A percentile compares a stretch with the other conserved stretches of the same genome.
These are phyloP conservation scores for Ceriops zippeliana DNA, from an alignment of 345 rosid genomes.

Conservation along the genomic window DNA sequence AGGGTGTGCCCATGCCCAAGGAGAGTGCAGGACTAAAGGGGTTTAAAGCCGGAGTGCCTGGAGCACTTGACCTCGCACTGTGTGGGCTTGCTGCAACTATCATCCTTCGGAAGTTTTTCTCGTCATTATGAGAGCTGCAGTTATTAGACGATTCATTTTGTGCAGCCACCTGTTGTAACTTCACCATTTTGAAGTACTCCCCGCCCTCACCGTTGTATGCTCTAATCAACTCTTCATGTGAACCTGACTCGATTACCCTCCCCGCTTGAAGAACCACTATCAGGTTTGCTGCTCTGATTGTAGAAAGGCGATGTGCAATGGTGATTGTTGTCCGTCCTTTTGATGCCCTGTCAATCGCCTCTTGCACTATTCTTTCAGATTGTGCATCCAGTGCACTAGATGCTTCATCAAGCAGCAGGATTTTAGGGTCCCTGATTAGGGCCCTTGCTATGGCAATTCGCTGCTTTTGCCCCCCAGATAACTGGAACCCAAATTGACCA, in stretches of 20 bases:
- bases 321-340: slow-evolving; percentile 57
- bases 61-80: slow-evolving; percentile 41
- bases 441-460: slow-evolving; percentile 71
- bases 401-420: slow-evolving; percentile 65
- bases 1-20: slow-evolving; percentile 55
- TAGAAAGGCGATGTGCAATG: slow-evolving; percentile 63
- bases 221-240: slow-evolving; percentile 48
- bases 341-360: slow-evolving; percentile 57
- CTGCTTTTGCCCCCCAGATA: slow-evolving; percentile 80
- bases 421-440: slow-evolving; percentile 56
- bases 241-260: slow-evolving; percentile 56
- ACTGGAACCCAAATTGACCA: slow-evolving; percentile 62
- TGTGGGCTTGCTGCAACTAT: slow-evolving; percentile 39
- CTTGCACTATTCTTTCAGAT: slow-evolving; percentile 62
- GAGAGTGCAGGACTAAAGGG: slow-evolving; percentile 64
- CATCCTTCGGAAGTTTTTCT: slow-evolving; percentile 22
- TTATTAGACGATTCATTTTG: slow-evolving; percentile 27
- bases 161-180: slow-evolving; percentile 37
- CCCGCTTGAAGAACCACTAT: slow-evolving; percentile 58
- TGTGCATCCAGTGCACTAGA: slow-evolving; percentile 68
- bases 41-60: slow-evolving; percentile 37
- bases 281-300: slow-evolving; percentile 43
- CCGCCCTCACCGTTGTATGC: slow-evolving; percentile 34
- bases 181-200: slow-evolving; percentile 48
- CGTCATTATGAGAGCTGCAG: slow-evolving; percentile 21